These are phyloP conservation scores for Boletus pseudo-olivaceus DNA, from an alignment of 768 basidiomycete genomes.

Conservation along the genomic window DNA sequence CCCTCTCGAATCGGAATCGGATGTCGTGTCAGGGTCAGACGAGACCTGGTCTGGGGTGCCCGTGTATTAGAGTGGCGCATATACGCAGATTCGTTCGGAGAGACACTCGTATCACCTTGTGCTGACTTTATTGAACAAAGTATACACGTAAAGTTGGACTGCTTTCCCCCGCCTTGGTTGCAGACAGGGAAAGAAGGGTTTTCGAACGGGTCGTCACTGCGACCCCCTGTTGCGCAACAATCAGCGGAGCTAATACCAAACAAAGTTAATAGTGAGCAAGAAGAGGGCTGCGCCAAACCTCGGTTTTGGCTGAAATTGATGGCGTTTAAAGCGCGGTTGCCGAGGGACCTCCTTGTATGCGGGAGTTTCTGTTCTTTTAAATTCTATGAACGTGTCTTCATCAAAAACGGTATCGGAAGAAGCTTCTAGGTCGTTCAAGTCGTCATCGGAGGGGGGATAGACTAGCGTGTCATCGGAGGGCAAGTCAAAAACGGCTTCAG, in stretches of 20 bases:
- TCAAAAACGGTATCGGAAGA: conserved; percentile 26
- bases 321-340: neutral
- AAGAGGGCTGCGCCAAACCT: conserved; percentile 16
- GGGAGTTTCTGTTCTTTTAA: neutral
- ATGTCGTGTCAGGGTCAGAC: neutral
- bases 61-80: conserved; percentile 21
- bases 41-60: conserved; percentile 4
- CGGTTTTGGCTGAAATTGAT: neutral
- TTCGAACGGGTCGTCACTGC: neutral
- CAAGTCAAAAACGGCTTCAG: neutral
- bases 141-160: conserved; percentile 16
- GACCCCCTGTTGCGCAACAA: neutral
- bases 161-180: conserved; percentile 9
- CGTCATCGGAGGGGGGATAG: conserved; percentile 5
- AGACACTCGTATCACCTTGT: conserved; percentile 21
- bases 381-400: neutral
- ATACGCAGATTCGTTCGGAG: conserved; percentile 7
- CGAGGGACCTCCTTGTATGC: conserved; percentile 17
- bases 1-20: neutral
- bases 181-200: conserved; percentile 9
- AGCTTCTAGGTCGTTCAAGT: conserved; percentile 9
- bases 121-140: conserved; percentile 16
- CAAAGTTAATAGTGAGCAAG: conserved; percentile 10
- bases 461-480: conserved; percentile 25
- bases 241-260: conserved; percentile 6